phyloP scores from a whole-genome alignment of 805 yeast species.

The Metschnikowia chrysomelidarum region DNA sequence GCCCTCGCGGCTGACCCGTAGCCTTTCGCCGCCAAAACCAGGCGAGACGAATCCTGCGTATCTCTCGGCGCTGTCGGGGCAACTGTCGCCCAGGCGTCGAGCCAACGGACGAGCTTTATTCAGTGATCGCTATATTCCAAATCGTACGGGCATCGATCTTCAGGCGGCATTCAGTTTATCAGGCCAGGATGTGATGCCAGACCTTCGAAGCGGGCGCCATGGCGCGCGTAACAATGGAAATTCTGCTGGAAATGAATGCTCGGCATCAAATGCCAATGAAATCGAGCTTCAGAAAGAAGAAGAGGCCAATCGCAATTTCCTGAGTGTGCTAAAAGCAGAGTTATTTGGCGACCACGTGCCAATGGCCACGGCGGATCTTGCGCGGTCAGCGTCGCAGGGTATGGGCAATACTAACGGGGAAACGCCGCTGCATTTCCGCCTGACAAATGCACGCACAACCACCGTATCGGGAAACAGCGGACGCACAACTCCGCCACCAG shows the following conservation, averaged over 20 bases:
- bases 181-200: constrained; percentile 42
- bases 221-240: constrained; percentile 13
- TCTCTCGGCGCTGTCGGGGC: constrained; percentile 28
- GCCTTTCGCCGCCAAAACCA: constrained; percentile 37
- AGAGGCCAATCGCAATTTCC: constrained; percentile 85
- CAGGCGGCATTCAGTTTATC: constrained; percentile 77
- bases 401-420: constrained; percentile 6
- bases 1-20: constrained; percentile 41
- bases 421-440: constrained; percentile 8
- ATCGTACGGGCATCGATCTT: constrained; percentile 78
- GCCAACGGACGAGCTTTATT: constrained; percentile 49
- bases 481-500: constrained; percentile 26
- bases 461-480: constrained; percentile 5
- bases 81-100: constrained; percentile 52
- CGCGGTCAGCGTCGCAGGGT: constrained; percentile 5
- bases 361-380: constrained; percentile 38
- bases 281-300: constrained; percentile 66
- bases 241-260: no score
- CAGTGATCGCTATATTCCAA: constrained; percentile 87
- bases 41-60: constrained; percentile 22
- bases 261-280: constrained; percentile 61
- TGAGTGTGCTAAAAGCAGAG: constrained; percentile 83
- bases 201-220: constrained; percentile 24
- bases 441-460: constrained; percentile 9
- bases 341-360: constrained; percentile 87